Base-by-base conservation (phyloP, 2,329 filamentous ascomycete species). In the Cladosporium oxysporum region DNA sequence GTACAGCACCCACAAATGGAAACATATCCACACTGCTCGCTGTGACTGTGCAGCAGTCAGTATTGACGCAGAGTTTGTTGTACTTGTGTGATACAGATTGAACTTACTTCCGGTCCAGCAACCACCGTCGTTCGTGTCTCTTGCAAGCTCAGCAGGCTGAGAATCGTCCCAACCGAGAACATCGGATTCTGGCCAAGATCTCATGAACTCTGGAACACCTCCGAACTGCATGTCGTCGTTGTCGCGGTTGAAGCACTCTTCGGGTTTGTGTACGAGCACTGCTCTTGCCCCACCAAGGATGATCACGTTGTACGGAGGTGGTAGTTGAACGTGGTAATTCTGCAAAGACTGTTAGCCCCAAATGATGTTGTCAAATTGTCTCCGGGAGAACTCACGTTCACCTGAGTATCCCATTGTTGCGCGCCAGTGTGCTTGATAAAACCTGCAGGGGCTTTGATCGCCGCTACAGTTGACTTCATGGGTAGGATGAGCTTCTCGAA, bases 1-100 rank as follows among this genome's bases (percentile, higher is more conserved):
- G 83, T 62, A 81, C 79, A 12, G 72, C 68, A 0, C 79, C 79
- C 0, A 81, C 77, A 72, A 84, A 82, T 0, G 84, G 84, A 21
- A 81, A 72, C 2, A 79, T 80, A 71, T 86, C 84, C 2, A 78
- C 76, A 49, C 59, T 69, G 5, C 60, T 35, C 21, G 69, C 64
- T 58, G 67, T 66, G 44, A 71, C 67, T 70, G 26, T 5, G 11
- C 3, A 14, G 31, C 21, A 10, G 31, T n/a, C 7, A 41, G 53
- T 68, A 44, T 57, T 8, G 21, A 33, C 41, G 11, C 21, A 66
- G 41, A 5, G n/a, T 10, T 7, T 47, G n/a, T 21, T 18, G 2
- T 44, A 10, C 18, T 16, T 6, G 16, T 10, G 1, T 44, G 18
- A 6, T 3, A 2, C 41, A 18, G 10, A 44, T 21, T 61, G 4